These are phyloP conservation scores for Entrophospora sp. DNA, from an alignment of 192 early-diverging fungal species.

Conservation along the genomic window DNA sequence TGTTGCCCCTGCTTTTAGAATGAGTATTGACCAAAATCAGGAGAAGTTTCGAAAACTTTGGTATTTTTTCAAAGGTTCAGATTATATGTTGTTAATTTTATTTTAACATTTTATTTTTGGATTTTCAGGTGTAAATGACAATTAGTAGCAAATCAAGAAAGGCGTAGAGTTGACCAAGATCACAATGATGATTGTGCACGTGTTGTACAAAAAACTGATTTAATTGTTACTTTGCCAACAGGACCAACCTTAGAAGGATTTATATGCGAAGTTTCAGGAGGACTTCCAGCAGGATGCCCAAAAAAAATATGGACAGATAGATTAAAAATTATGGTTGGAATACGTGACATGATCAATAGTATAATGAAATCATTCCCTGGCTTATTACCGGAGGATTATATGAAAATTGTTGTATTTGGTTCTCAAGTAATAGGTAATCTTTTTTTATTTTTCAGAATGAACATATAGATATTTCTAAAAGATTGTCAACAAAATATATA, in stretches of 20 bases:
- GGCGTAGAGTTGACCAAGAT: background rate
- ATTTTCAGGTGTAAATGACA: background rate
- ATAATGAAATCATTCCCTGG: constrained; percentile 15
- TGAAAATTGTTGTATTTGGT: constrained; percentile 19
- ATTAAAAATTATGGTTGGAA: constrained; percentile 14
- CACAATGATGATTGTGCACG: background rate
- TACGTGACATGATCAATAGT: constrained; percentile 17
- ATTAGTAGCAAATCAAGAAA: background rate
- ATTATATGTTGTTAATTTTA: background rate
- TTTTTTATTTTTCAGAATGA: background rate
- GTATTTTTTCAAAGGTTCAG: constrained; percentile 11
- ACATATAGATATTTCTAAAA: constrained; percentile 1
- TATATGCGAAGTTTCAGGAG: constrained; percentile 17
- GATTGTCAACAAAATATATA: background rate
- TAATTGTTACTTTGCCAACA: constrained; percentile 12
- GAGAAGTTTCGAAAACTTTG: constrained; percentile 11
- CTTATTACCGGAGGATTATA: constrained; percentile 2
- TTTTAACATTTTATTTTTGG: constrained; percentile 1
- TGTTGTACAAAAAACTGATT: background rate
- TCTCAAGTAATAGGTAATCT: constrained; percentile 14
- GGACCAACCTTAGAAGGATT: constrained; percentile 15
- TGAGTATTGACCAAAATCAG: constrained; percentile 11
- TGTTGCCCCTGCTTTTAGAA: background rate
- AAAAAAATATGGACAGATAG: constrained; percentile 16
- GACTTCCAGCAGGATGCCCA: constrained; percentile 5